A percentile compares a stretch with the other conserved stretches of the same genome.
phyloP scores from a whole-genome alignment of 345 rosid species.

The Eucalyptus marginata region DNA sequence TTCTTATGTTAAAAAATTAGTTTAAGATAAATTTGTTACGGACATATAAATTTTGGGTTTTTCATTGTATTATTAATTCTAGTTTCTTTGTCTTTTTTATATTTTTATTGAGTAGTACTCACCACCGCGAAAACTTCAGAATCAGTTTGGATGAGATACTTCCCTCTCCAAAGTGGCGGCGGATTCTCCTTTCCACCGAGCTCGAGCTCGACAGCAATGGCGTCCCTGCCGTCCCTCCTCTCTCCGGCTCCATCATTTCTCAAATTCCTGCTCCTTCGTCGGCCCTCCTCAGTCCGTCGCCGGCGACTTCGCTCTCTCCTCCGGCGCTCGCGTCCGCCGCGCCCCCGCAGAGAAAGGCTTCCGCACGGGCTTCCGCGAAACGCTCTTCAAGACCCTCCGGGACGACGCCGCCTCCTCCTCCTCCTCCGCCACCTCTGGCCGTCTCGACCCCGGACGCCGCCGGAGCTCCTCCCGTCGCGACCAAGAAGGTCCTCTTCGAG shows the following conservation, averaged over 20 bases:
- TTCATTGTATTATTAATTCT: no score
- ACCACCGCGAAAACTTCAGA: neutral
- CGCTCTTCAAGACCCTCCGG: slow-evolving; percentile 5
- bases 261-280: neutral
- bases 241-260: slow-evolving; percentile 1
- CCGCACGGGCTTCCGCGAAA: neutral
- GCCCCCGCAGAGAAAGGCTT: neutral
- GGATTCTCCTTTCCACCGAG: neutral
- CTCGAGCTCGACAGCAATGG: slow-evolving; percentile 10
- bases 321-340: neutral
- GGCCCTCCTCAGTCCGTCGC: neutral
- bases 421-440: neutral
- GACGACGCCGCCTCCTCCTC: neutral
- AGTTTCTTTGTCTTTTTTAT: neutral
- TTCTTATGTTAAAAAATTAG: no score
- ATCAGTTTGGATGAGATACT: neutral
- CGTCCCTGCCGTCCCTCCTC: slow-evolving; percentile 7
- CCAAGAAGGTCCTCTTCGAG: slow-evolving; percentile 33
- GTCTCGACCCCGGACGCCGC: neutral
- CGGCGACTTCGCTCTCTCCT: neutral
- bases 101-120: neutral
- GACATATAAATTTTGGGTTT: accelerated
- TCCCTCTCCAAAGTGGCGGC: neutral
- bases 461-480: neutral
- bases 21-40: accelerated